Evolutionary conservation across 1,284 basidiomycete species (phyloP), one percentile per base, ranked within the genome.

Genomic region (Mrakiaceae sp.): DNA sequence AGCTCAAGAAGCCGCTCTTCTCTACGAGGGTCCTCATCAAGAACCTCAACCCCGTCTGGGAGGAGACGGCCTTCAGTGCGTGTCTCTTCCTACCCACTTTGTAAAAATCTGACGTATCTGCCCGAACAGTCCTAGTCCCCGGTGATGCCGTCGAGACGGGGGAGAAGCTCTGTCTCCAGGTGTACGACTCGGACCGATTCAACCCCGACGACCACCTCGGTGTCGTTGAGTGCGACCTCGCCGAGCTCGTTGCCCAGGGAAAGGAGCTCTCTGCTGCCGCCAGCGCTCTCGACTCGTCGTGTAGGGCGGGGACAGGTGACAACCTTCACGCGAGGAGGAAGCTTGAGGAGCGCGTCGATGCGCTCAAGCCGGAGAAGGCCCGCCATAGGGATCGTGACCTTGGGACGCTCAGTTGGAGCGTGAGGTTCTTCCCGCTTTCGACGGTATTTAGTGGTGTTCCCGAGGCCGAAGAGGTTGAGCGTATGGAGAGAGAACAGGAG

Each of bases 171-270:
- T 71, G 73, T 2, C 61, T 77, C 12, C 64, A 67, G 44, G 55
- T 68, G 1, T 77, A 71, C 71, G 78, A 79, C 64, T 73, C 75
- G 44, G 79, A 80, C 67, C 69, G 77, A 3, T 77, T 78, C 67
- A 77, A 76, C 11, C 70, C 75, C 5, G 79, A 80, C 68, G 79
- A 80, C 64, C 44, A 51, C 16, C 68, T 79, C 16, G 79, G 79
- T 1, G 63, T 74, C 0, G 74, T 78, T 39, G 75, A 77, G 57
- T 69, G 77, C 14, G 75, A 78, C 57, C 67, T 79, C 9, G 70
- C 72, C 2, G 73, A 74, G 8, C 63, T 79, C 27, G 71, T 79
- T 12, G 74, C 8, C 14, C 58, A 48, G n/a, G 48, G 58, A 10
- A 16, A n/a, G 8, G 12, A 60, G 40, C 47, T 60, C n/a, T 14